These are phyloP conservation scores for Fusarium haematococcum DNA, from an alignment of 2,329 filamentous ascomycete genomes.

Conservation along the genomic window DNA sequence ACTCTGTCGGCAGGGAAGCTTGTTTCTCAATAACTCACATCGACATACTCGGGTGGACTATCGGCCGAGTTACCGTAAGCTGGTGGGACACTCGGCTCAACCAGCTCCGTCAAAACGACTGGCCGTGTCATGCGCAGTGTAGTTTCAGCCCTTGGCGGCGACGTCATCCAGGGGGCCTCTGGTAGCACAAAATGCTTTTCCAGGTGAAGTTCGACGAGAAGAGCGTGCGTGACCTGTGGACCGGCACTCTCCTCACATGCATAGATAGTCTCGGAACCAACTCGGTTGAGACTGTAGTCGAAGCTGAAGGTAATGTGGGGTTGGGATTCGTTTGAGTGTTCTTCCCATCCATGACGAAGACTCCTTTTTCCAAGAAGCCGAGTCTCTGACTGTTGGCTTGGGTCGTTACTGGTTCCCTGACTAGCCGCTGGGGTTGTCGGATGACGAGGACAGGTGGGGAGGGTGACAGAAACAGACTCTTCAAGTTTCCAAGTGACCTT, in stretches of 20 bases:
- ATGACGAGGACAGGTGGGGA: background rate
- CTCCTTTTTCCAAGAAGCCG: background rate
- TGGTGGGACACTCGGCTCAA: background rate
- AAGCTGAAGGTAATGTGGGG: background rate
- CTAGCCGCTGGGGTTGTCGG: background rate
- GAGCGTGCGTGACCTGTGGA: background rate
- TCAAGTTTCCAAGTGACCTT: slow-evolving; percentile 1
- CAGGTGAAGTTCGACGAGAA: background rate
- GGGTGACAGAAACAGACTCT: background rate
- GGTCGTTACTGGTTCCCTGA: background rate
- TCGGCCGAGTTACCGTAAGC: background rate
- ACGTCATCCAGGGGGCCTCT: background rate
- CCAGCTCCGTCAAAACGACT: background rate
- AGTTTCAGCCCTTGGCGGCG: background rate
- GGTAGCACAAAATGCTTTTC: background rate
- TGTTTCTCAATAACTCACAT: background rate
- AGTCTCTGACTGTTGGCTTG: background rate
- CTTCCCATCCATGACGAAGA: background rate
- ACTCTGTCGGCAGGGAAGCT: rapidly evolving
- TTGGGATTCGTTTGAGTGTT: background rate
- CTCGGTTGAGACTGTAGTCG: background rate
- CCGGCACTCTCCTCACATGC: background rate
- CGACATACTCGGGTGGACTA: background rate
- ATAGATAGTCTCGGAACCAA: background rate
- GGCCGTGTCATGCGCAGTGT: background rate